A percentile compares a stretch with the other conserved stretches of the same genome.
Conservation (phyloP, 345 rosid species). For the Lumnitzera littorea region DNA sequence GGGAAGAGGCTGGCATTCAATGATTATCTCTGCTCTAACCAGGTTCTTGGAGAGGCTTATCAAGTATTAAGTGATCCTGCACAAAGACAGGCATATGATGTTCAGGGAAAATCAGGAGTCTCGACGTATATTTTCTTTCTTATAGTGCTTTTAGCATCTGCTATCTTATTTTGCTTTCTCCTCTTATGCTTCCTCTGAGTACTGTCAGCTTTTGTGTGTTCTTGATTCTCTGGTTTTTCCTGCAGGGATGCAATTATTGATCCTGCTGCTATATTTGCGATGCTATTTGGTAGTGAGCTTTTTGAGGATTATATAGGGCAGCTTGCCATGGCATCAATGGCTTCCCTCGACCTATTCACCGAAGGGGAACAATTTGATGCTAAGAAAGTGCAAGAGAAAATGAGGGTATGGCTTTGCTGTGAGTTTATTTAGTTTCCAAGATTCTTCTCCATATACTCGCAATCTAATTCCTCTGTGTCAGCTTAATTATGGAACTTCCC, state of each 20-base stretch:
- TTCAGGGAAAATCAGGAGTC: constrained; percentile 86
- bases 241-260: constrained; percentile 87
- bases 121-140: constrained; percentile 63
- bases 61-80: constrained; percentile 88
- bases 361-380: constrained; percentile 85
- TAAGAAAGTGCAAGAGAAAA: constrained; percentile 81
- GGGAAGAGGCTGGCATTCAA: too few species aligned
- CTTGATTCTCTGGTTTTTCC: background rate
- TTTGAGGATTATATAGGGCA: constrained; percentile 92
- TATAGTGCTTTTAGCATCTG: background rate
- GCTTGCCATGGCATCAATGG: constrained; percentile 99
- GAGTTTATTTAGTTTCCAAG: background rate
- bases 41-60: constrained; percentile 96
- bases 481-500: background rate
- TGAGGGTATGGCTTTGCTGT: constrained; percentile 45
- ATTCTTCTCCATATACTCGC: background rate
- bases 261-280: constrained; percentile 92
- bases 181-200: too few species aligned
- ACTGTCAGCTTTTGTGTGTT: background rate
- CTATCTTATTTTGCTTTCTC: background rate
- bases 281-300: constrained; percentile 99
- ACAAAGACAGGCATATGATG: constrained; percentile 95
- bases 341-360: constrained; percentile 78
- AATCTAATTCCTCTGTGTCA: background rate
- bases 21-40: constrained; percentile 9